Evolutionary conservation across 1,284 basidiomycete species (phyloP), one percentile per base, ranked within the genome.

Genomic region (Puccinia hordei): DNA sequence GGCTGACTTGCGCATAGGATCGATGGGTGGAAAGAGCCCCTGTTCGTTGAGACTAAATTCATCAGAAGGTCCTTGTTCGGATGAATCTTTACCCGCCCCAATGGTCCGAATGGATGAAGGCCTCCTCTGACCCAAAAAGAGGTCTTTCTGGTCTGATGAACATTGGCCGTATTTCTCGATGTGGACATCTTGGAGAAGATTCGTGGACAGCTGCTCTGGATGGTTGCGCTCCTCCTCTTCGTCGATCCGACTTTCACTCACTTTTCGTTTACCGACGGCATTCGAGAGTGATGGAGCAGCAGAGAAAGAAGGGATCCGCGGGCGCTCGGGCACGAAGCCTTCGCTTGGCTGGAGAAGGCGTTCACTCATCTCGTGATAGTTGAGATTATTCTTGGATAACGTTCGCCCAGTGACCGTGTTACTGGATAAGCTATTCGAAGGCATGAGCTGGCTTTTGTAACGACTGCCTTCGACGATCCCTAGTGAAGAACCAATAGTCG

Each of bases 1-100:
- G 53, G 53, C 71, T 4, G 71, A 73, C 35, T 73, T 73, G n/a
- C 71, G 71, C 71, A 73, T 73, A 5, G 53, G 53, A 59, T 73
- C 71, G 33, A 17, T 22, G 1, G 68, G 68, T 2, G 49, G 53
- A 33, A 73, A 73, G n/a, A 55, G 30, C 1, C 35, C 51, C 10
- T 33, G 30, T 4, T 53, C 22, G 27, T 8, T 71, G 44, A 22
- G 27, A 22, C 33, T 30, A 13, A 55, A 17, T 22, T n/a, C n/a
- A n/a, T 72, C 69, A 19, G 51, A 38, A 55, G 35, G n/a, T 55
- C 24, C 49, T 55, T 53, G 69, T 72, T 72, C 51, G 30, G 46
- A n/a, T 15, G 4, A 24, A 35, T 59, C 35, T 33, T 35, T 57
- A 8, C 71, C 71, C 3, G 71, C 51, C 15, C 71, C 71, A 44